These are phyloP conservation scores for Stagonosporopsis cucurbitacearum DNA, from an alignment of 2,329 filamentous ascomycete genomes.

Conservation along the genomic window DNA sequence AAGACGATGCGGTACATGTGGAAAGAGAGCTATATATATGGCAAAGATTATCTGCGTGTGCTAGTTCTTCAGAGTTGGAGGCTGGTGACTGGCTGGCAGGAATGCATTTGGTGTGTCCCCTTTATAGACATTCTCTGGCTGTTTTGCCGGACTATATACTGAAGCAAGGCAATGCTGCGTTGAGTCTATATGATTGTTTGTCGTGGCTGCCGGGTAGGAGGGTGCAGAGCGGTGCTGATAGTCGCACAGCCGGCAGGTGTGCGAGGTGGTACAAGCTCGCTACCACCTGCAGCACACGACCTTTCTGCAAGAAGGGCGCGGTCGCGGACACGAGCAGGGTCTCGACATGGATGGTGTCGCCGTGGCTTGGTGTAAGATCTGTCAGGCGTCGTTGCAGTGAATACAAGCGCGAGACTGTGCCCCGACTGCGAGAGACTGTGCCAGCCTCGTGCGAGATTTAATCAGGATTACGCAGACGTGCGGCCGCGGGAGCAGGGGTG, in stretches of 20 bases:
- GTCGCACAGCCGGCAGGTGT: conserved; percentile 18
- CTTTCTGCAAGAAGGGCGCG: conserved; percentile 21
- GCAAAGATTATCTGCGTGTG: no score
- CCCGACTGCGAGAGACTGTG: no score
- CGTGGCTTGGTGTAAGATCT: conserved; percentile 3
- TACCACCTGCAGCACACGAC: conserved; percentile 26
- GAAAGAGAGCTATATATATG: not conserved
- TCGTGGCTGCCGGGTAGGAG: conserved; percentile 7
- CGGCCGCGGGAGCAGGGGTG: not conserved
- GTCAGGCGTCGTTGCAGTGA: conserved; percentile 1
- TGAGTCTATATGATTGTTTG: not conserved
- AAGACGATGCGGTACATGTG: not conserved
- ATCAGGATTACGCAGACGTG: not conserved
- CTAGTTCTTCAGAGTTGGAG: conserved; percentile 1
- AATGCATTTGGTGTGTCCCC: conserved; percentile 4
- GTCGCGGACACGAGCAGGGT: not conserved
- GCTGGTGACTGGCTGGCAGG: conserved; percentile 12
- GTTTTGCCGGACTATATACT: not conserved
- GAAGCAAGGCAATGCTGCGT: conserved; percentile 10
- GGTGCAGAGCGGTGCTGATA: not conserved
- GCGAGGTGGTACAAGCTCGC: conserved; percentile 22
- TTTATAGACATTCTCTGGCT: not conserved
- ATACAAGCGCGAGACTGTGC: not conserved
- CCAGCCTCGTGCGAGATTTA: not conserved
- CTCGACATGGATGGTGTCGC: not conserved